Conservation (phyloP, 495 filamentous ascomycete genomes). For the Halenospora varia region DNA sequence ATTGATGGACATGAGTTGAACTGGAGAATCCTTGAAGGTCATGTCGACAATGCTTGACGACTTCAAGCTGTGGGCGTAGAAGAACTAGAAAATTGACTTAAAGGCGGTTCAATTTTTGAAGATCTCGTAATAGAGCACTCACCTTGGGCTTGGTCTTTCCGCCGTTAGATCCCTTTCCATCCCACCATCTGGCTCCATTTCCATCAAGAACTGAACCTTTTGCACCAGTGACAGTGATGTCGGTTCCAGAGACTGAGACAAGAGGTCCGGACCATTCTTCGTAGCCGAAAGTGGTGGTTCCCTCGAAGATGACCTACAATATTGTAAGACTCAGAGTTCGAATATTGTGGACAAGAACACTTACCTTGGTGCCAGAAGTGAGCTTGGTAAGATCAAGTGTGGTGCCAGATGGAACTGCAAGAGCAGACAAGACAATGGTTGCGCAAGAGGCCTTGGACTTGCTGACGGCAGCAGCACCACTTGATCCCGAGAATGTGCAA, state of each 20-base stretch:
- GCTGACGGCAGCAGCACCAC: conserved; percentile 32
- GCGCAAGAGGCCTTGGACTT: conserved; percentile 46
- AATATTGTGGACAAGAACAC: neutral
- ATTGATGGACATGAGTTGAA: conserved; percentile 58
- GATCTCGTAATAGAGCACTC: no score
- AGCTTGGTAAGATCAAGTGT: conserved; percentile 49
- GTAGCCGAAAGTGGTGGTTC: conserved; percentile 42
- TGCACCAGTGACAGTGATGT: conserved; percentile 41
- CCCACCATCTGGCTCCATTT: conserved; percentile 46
- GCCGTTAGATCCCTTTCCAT: conserved; percentile 44
- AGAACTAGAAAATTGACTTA: no score
- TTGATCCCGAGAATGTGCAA: conserved; percentile 47
- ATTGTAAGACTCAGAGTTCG: neutral
- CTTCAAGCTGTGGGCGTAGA: conserved; percentile 39
- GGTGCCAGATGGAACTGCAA: conserved; percentile 48
- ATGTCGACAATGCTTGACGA: conserved; percentile 35
- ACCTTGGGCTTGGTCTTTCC: conserved; percentile 48
- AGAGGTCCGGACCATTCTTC: conserved; percentile 44
- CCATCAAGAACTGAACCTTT: conserved; percentile 38
- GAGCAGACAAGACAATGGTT: conserved; percentile 41
- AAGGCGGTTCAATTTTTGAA: no score
- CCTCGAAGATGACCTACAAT: conserved; percentile 43
- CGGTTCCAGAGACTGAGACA: conserved; percentile 39
- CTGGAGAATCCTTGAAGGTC: conserved; percentile 50
- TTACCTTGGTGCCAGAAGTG: conserved; percentile 35